These are phyloP conservation scores for Wickerhamiella vanderwaltii DNA, from an alignment of 805 yeast genomes.

Conservation along the genomic window DNA sequence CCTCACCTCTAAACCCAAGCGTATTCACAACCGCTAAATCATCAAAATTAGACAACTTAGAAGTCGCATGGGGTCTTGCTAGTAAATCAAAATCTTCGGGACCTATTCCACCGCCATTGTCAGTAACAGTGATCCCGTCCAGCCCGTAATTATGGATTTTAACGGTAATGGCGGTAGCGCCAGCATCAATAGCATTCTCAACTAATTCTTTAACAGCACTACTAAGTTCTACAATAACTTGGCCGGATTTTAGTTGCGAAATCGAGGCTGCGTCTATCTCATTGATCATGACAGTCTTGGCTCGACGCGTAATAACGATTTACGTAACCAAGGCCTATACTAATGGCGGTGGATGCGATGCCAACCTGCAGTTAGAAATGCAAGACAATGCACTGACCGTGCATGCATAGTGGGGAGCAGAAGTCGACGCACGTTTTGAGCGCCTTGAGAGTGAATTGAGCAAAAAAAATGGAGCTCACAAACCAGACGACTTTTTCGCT, in stretches of 20 bases:
- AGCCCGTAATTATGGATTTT: conserved; percentile 59
- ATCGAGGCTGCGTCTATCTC: conserved; percentile 43
- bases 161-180: conserved; percentile 54
- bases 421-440: no score
- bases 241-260: conserved; percentile 78
- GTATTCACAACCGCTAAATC: conserved; percentile 33
- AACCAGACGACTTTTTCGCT: no score
- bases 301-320: no score
- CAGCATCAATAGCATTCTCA: conserved; percentile 80
- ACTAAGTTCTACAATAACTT: conserved; percentile 69
- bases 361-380: no score
- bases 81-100: conserved; percentile 36
- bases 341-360: no score
- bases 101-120: conserved; percentile 62
- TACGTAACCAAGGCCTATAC: no score
- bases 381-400: no score
- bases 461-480: no score
- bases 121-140: conserved; percentile 55
- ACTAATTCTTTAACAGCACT: conserved; percentile 75
- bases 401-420: no score
- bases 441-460: no score
- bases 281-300: no score
- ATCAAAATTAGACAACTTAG: conserved; percentile 35
- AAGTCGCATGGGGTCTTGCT: conserved; percentile 42
- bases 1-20: conserved; percentile 66